phyloP scores from a whole-genome alignment of 1,139 yeast genomes.

The Yamadazyma membranifaciens region DNA sequence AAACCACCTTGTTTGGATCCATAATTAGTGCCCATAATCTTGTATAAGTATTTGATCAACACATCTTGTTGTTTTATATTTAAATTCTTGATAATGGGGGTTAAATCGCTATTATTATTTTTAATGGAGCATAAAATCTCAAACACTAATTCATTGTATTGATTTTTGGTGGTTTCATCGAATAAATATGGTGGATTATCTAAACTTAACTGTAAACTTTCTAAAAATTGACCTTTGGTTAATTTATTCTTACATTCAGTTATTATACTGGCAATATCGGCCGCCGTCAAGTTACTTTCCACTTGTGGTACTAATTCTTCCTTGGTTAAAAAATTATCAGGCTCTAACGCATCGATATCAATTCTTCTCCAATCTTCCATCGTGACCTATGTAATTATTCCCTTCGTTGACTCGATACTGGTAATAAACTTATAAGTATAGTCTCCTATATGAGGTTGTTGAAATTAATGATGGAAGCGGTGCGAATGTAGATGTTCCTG shows the following conservation, averaged over 20 bases:
- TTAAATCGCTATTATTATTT: conserved; percentile 61
- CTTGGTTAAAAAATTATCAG: conserved; percentile 66
- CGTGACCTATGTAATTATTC: conserved; percentile 1
- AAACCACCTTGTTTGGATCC: conserved; percentile 88
- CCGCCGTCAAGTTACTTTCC: conserved; percentile 34
- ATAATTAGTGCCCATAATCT: conserved; percentile 73
- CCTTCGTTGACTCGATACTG: not conserved
- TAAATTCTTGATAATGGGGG: conserved; percentile 57
- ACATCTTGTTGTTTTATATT: conserved; percentile 68
- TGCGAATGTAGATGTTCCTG: not conserved
- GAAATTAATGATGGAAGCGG: not conserved
- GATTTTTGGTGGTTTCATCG: conserved; percentile 51
- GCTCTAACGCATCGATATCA: conserved; percentile 87
- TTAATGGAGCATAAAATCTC: conserved; percentile 75
- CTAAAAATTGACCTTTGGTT: conserved; percentile 68
- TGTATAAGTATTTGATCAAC: conserved; percentile 80
- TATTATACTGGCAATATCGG: conserved; percentile 55
- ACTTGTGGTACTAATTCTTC: conserved; percentile 68
- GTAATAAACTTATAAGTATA: not conserved
- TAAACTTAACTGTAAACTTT: conserved; percentile 65
- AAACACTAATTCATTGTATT: conserved; percentile 57
- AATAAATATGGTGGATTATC: conserved; percentile 84
- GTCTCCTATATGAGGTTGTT: not conserved
- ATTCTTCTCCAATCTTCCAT: conserved; percentile 71
- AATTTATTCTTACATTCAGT: conserved; percentile 60